Evolutionary conservation across 768 basidiomycete genomes (phyloP).

Genomic region (Hygrocybe punicea): DNA sequence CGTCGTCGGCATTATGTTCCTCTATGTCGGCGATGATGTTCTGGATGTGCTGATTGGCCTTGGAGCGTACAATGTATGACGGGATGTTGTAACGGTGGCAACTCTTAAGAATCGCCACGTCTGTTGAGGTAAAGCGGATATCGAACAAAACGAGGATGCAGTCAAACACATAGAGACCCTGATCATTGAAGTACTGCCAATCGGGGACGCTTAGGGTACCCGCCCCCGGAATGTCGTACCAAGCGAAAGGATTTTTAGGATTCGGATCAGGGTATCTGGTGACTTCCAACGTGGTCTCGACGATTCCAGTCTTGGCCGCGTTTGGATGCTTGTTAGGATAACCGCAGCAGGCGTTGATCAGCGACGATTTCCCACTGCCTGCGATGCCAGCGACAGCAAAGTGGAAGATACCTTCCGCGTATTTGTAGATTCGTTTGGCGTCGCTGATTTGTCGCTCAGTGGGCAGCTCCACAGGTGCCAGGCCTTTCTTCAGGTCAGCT

Average conservation of each 20-base stretch:
- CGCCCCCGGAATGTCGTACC: slow-evolving; percentile 39
- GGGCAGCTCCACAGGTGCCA: slow-evolving; percentile 29
- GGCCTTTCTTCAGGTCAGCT: slow-evolving; percentile 6
- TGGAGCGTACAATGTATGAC: slow-evolving; percentile 35
- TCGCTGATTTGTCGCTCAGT: slow-evolving; percentile 18
- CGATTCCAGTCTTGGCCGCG: slow-evolving; percentile 28
- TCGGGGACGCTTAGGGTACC: slow-evolving; percentile 31
- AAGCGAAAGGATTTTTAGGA: slow-evolving; percentile 21
- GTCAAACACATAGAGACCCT: slow-evolving; percentile 38
- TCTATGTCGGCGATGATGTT: slow-evolving; percentile 43
- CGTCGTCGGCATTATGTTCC: slow-evolving; percentile 37
- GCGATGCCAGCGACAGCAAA: slow-evolving; percentile 34
- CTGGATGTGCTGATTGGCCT: slow-evolving; percentile 33
- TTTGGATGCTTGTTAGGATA: slow-evolving; percentile 17
- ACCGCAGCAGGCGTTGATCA: slow-evolving; percentile 37
- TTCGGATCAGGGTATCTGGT: slow-evolving; percentile 25
- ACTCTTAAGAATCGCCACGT: slow-evolving; percentile 31
- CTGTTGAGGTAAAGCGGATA: slow-evolving; percentile 34
- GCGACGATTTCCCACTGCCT: slow-evolving; percentile 38
- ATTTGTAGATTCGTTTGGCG: slow-evolving; percentile 12
- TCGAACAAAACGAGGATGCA: slow-evolving; percentile 33
- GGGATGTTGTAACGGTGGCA: slow-evolving; percentile 32
- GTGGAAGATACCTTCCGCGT: slow-evolving; percentile 28
- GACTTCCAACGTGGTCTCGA: slow-evolving; percentile 28
- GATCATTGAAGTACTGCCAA: slow-evolving; percentile 37